Percentiles rank a stretch among this genome's conserved stretches.
These are phyloP conservation scores for Histomonas meleagridis DNA, from an alignment of 208 protist genomes.

Conservation along the genomic window DNA sequence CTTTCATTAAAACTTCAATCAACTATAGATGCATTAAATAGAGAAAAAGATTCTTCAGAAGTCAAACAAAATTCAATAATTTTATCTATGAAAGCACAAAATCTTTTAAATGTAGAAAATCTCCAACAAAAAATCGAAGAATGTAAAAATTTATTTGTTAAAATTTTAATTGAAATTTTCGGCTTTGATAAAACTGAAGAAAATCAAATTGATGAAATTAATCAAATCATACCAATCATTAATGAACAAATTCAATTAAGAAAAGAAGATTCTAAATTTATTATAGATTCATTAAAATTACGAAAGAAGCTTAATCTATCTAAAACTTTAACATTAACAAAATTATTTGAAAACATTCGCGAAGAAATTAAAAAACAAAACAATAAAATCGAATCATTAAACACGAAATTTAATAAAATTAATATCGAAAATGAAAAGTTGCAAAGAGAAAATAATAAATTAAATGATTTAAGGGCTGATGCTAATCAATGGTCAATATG, in stretches of 20 bases:
- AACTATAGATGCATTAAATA: background rate
- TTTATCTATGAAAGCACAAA: background rate
- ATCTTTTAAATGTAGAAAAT: background rate
- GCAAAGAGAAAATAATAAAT: background rate
- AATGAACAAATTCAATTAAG: background rate
- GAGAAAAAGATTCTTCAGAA: background rate
- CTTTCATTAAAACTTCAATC: background rate
- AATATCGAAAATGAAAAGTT: background rate
- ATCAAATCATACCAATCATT: background rate
- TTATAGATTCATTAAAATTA: background rate
- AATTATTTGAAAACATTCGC: background rate
- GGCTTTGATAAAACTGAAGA: background rate
- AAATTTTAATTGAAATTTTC: background rate
- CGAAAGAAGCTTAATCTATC: background rate
- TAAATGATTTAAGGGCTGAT: background rate
- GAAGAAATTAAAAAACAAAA: background rate
- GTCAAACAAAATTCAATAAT: background rate
- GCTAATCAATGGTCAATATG: background rate
- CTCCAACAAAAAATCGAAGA: background rate
- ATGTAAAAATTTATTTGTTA: background rate
- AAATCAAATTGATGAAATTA: background rate
- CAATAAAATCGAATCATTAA: background rate
- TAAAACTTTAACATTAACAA: background rate
- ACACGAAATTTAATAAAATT: background rate
- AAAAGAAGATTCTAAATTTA: background rate